Percentiles rank a stretch among this genome's conserved stretches.
Evolutionary conservation across 371 early-diverging fungal species (phyloP).

Genomic region (Mucor sp.): DNA sequence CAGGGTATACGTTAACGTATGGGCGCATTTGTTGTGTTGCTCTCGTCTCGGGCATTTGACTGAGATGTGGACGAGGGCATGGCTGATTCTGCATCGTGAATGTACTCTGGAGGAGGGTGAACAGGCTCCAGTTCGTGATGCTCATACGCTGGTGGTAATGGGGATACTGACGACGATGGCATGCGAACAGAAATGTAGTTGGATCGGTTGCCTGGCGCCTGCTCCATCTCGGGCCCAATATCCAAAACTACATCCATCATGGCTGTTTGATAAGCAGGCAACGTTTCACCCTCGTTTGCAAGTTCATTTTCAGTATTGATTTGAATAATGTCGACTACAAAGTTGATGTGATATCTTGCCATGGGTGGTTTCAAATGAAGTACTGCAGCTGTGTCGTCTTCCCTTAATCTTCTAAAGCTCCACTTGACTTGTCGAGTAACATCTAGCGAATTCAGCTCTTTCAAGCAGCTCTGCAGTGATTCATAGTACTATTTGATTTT

Average conservation of each 20-base stretch:
- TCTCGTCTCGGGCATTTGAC: neutral
- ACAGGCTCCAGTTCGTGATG: slow-evolving; percentile 1
- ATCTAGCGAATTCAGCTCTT: slow-evolving; percentile 38
- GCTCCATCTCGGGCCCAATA: slow-evolving; percentile 29
- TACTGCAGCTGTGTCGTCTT: slow-evolving; percentile 28
- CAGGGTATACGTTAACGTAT: neutral
- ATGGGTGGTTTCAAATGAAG: slow-evolving; percentile 24
- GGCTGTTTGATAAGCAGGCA: slow-evolving; percentile 38
- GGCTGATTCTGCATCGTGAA: neutral
- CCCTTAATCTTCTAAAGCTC: slow-evolving; percentile 32
- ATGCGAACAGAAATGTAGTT: neutral
- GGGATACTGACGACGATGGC: neutral
- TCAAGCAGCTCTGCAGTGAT: slow-evolving; percentile 28
- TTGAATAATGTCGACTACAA: slow-evolving; percentile 35
- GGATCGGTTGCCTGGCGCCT: slow-evolving; percentile 1
- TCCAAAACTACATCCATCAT: slow-evolving; percentile 39
- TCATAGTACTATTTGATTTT: slow-evolving; percentile 33
- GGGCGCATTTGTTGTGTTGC: neutral
- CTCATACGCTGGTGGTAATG: slow-evolving; percentile 23
- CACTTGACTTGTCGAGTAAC: slow-evolving; percentile 36
- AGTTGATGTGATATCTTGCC: slow-evolving; percentile 21
- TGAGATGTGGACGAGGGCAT: neutral
- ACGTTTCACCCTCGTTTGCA: slow-evolving; percentile 22
- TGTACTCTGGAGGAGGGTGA: slow-evolving; percentile 23
- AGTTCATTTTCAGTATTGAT: slow-evolving; percentile 33